These are phyloP conservation scores for Candolleomyces efflorescens DNA, from an alignment of 768 basidiomycete species.

Conservation along the genomic window DNA sequence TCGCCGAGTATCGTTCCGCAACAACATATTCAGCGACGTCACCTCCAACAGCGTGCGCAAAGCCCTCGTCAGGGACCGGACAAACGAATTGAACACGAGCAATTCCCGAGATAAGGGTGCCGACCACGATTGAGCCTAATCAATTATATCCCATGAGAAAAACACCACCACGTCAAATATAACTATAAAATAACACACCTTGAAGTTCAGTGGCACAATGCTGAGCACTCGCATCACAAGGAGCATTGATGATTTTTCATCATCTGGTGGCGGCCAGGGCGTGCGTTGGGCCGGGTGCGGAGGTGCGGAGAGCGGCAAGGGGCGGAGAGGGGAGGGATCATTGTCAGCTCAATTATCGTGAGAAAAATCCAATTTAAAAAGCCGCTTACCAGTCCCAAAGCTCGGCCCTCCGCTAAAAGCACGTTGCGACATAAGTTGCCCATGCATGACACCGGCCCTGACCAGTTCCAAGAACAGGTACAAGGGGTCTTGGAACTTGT, in stretches of 20 bases:
- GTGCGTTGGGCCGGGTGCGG: background rate
- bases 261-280: slow-evolving; percentile 48
- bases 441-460: slow-evolving; percentile 95
- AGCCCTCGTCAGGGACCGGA: slow-evolving; percentile 86
- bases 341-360: background rate
- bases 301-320: background rate
- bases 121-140: slow-evolving; percentile 84
- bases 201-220: slow-evolving; percentile 92
- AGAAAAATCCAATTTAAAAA: background rate
- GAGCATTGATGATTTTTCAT: slow-evolving; percentile 91
- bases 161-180: background rate
- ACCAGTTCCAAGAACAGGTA: slow-evolving; percentile 95
- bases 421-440: slow-evolving; percentile 82
- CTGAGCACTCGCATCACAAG: slow-evolving; percentile 93
- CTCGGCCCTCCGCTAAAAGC: slow-evolving; percentile 94
- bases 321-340: background rate
- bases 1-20: slow-evolving; percentile 83
- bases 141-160: slow-evolving; percentile 8
- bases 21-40: slow-evolving; percentile 87
- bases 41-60: slow-evolving; percentile 89
- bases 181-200: slow-evolving; percentile 49
- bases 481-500: slow-evolving; percentile 97
- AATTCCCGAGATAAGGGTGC: slow-evolving; percentile 96
- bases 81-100: slow-evolving; percentile 97
- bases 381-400: slow-evolving; percentile 76